Percentiles rank a stretch among this genome's conserved stretches.
These are phyloP conservation scores for Aureobasidium pullulans DNA, from an alignment of 2,329 filamentous ascomycete genomes.

Conservation along the genomic window DNA sequence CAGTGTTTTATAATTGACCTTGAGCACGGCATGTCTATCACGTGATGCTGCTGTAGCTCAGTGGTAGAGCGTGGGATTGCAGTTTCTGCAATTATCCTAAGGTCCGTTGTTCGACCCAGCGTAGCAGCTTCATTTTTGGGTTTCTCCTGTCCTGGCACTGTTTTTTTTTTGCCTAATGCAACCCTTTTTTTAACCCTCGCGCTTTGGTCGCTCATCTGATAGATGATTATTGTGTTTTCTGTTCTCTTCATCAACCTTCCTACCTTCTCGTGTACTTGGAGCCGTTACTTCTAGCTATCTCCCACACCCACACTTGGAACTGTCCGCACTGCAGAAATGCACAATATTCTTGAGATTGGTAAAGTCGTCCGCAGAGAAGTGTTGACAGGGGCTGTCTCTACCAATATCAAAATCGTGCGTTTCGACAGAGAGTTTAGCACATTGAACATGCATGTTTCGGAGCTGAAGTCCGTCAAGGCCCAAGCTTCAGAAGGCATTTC, in stretches of 20 bases:
- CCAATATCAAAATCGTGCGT: no score
- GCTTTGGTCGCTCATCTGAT: not conserved
- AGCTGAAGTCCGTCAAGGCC: no score
- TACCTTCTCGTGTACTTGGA: not conserved
- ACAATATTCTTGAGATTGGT: no score
- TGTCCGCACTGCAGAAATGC: no score
- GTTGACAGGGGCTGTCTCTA: no score
- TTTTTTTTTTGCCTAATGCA: not conserved
- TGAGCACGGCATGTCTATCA: not conserved
- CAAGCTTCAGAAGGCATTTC: no score
- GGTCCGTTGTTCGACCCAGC: conserved; percentile 14
- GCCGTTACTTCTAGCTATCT: no score
- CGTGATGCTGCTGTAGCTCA: conserved; percentile 14
- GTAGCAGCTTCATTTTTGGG: not conserved
- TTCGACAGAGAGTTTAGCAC: no score
- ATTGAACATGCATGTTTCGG: no score
- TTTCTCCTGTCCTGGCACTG: not conserved
- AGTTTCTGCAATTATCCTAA: conserved; percentile 12
- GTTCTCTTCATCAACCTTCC: not conserved
- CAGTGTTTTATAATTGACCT: no score
- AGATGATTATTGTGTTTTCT: not conserved
- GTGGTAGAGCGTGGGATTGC: conserved; percentile 15
- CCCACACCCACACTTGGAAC: no score
- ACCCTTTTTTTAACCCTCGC: not conserved
- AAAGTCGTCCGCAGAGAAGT: no score